phyloP scores from a whole-genome alignment of 1,139 yeast species.

The Magnusiomyces ingens region DNA sequence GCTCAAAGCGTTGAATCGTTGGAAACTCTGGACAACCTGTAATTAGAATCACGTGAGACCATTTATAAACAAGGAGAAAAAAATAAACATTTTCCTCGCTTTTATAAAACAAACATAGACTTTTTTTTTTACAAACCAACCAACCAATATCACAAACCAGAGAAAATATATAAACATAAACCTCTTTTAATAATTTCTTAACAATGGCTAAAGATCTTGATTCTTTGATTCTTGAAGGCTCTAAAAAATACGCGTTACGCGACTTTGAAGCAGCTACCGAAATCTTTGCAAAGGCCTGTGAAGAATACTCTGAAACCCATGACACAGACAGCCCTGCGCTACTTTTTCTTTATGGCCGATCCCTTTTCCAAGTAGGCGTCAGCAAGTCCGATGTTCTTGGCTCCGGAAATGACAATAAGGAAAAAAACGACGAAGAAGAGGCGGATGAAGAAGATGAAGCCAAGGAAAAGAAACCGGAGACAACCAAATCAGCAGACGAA shows the following conservation, averaged over 20 bases:
- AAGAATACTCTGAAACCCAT: constrained; percentile 41
- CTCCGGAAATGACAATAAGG: constrained; percentile 1
- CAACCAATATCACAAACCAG: too few relatives aligned
- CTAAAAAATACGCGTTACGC: constrained; percentile 53
- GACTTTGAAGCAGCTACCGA: constrained; percentile 66
- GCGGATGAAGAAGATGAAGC: constrained; percentile 36
- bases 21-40: constrained; percentile 11
- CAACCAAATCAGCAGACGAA: not conserved
- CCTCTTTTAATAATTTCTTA: not conserved
- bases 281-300: constrained; percentile 71
- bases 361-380: constrained; percentile 73
- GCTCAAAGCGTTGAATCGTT: constrained; percentile 14
- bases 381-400: constrained; percentile 65
- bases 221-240: constrained; percentile 48
- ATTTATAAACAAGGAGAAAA: too few relatives aligned
- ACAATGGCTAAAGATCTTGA: not conserved
- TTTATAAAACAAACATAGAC: too few relatives aligned
- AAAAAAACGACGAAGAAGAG: constrained; percentile 33
- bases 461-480: constrained; percentile 21
- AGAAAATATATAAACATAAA: not conserved
- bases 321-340: constrained; percentile 65
- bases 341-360: constrained; percentile 68
- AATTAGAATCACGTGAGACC: not conserved
- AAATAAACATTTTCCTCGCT: too few relatives aligned
- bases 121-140: too few relatives aligned